Evolutionary conservation across 2,329 filamentous ascomycete species (phyloP).

Genomic region (Dactylellina parvicollis): DNA sequence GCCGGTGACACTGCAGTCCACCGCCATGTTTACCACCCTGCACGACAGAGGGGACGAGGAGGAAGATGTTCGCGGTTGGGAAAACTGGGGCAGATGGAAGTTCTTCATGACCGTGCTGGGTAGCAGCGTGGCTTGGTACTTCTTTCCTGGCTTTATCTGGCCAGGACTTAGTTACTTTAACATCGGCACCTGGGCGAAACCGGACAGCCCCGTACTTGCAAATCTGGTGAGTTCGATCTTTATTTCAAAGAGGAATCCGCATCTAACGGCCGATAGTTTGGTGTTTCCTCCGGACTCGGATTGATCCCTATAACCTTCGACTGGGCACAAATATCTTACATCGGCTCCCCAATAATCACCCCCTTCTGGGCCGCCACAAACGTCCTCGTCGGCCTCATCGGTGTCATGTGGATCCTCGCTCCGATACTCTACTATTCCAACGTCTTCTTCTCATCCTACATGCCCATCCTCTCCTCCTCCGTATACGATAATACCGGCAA

Average conservation of each 20-base stretch:
- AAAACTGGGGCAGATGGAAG: conserved; percentile 76
- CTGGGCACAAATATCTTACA: conserved; percentile 89
- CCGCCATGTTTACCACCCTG: conserved; percentile 86
- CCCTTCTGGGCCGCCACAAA: conserved; percentile 89
- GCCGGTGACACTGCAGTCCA: conserved; percentile 87
- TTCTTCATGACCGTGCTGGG: conserved; percentile 70
- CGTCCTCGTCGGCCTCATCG: conserved; percentile 79
- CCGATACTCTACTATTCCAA: conserved; percentile 84
- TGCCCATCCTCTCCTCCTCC: conserved; percentile 84
- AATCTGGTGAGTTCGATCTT: conserved; percentile 69
- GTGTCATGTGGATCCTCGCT: conserved; percentile 86
- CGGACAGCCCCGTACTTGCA: conserved; percentile 83
- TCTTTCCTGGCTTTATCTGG: conserved; percentile 82
- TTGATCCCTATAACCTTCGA: conserved; percentile 88
- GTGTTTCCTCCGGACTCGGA: conserved; percentile 83
- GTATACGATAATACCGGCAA: conserved; percentile 87
- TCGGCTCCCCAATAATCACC: conserved; percentile 82
- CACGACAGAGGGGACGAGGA: conserved; percentile 71
- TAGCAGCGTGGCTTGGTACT: conserved; percentile 79
- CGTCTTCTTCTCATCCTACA: conserved; percentile 80
- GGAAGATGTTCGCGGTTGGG: conserved; percentile 82
- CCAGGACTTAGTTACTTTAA: conserved; percentile 89
- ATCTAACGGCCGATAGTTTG: conserved; percentile 66
- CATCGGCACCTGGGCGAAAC: conserved; percentile 87
- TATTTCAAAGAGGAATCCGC: background rate